Base-by-base conservation (phyloP, 2,329 filamentous ascomycete genomes). In the Blastomyces silverae region DNA sequence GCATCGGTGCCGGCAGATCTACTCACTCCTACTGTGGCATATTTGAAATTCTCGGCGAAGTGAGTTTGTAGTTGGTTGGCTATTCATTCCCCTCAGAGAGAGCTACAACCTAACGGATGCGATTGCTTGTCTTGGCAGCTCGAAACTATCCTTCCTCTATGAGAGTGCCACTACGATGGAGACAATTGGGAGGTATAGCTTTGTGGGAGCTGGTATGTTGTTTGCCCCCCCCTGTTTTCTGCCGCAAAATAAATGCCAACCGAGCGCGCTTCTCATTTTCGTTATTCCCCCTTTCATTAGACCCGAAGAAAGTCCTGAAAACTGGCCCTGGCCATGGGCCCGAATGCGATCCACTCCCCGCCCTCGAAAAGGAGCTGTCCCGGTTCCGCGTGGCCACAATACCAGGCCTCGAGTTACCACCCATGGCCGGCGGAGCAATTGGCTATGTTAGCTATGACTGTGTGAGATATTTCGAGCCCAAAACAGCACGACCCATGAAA, bases 381-480 rank as follows among this genome's bases (percentile, higher is more conserved):
- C 83, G 89, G 73, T 89, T 87, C 76, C 85, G 90, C 34, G 90
- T 97, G 68, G 89, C 92, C 44, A 85, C 90, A 52, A 86, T 99
- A 3, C 92, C 94, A 0, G 90, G 88, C 0, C 80, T 97, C 72
- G 85, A 85, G 71, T 83, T 99, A 48, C 94, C 94, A 62, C 90
- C 91, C 34, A 81, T 99, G 79, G 91, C 90, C 0, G 94, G 92
- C 52, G 94, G 94, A 61, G 94, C 92, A 15, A 91, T 99, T 72
- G 94, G 94, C 66, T 99, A 97, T 76, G 91, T 97, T 6, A 92
- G 92, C 63, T 99, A 99, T 74, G 94, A 99, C 76, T 99, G 94
- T 77, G 91, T 99, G 72, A 88, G 89, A 73, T 97, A 97, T 79
- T 99, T 99, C 71, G 94, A 99, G 82, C 94, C 94, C 67, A 95